Base-by-base conservation (phyloP, 345 rosid species). In the Eucalyptus microcorys region DNA sequence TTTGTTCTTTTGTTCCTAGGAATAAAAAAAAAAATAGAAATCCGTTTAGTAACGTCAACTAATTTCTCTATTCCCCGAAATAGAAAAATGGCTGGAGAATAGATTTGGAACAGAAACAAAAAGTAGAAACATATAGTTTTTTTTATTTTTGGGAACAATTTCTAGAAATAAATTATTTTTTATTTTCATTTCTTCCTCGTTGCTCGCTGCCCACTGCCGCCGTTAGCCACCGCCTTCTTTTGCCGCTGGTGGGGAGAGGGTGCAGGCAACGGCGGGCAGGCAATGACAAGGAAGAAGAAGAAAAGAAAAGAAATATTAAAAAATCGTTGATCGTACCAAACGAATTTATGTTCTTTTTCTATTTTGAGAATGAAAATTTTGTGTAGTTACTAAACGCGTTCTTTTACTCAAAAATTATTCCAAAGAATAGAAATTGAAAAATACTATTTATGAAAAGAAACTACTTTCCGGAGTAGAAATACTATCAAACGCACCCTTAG, bases 381-480 rank as follows among this genome's bases (percentile, higher is more conserved):
- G 3, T 50, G 0, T 50, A 50, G 0, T 7, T 50, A 7, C 1
- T 4, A 50, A 50, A 50, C 21, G 7, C 0, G 1, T 50, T 50
- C 1, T 15, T 50, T 50, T 50, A 50, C 7, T 50, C 2, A 50
- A 1, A 50, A 17, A 3, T 17, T 50, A 0, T 50, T 50, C 0
- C 0, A 7, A 0, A 0, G 4, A 17, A 50, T 50, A 19, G 3
- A 50, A 50, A 50, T 17, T 16, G 9, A 50, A 50, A 50, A 16
- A 50, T 7, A 17, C 2, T 19, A 50, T 50, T 50, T 50, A 0
- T 3, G 0, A 50, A 50, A 50, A 2, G 4, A 50, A 50, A 1
- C 19, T 17, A 1, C 3, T 50, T 1, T 3, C 4, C 2, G 8
- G 3, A 50, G 7, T 0, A 17, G 0, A 9, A 55, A 1, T 10